Evolutionary conservation across 1,139 yeast genomes (phyloP).

Genomic region (Saccharomycopsis crataegensis): DNA sequence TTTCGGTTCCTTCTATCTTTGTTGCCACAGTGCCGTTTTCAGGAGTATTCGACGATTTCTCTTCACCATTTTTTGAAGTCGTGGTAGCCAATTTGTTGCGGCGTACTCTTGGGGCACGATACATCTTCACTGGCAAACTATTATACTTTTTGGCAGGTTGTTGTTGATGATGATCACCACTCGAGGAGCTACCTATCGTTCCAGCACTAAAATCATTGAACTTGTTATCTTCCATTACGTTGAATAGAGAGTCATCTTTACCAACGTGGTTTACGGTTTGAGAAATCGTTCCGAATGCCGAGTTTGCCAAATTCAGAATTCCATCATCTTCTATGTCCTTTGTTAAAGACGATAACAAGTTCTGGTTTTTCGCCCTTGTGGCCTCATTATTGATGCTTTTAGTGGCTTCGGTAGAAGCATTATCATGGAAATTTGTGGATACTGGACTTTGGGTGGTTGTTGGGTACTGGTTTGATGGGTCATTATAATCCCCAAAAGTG

Average conservation of each 20-base stretch:
- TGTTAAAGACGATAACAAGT: constrained; percentile 28
- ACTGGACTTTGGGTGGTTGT: background rate
- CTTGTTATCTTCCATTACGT: constrained; percentile 11
- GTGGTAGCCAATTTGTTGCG: constrained; percentile 19
- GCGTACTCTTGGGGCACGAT: constrained; percentile 40
- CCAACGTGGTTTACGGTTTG: background rate
- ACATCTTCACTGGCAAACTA: constrained; percentile 29
- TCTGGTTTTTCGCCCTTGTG: constrained; percentile 22
- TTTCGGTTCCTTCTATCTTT: constrained; percentile 18
- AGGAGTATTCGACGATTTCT: background rate
- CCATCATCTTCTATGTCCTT: constrained; percentile 20
- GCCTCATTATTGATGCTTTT: constrained; percentile 8
- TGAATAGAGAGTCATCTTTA: constrained; percentile 25
- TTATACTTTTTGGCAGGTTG: constrained; percentile 31
- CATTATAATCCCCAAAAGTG: constrained; percentile 9
- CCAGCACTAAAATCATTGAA: constrained; percentile 7
- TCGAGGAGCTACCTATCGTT: background rate
- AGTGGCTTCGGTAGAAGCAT: constrained; percentile 14
- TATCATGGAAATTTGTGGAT: background rate
- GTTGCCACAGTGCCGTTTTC: constrained; percentile 7
- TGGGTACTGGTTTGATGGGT: background rate
- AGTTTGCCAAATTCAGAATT: too few relatives aligned
- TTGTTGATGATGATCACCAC: constrained; percentile 9
- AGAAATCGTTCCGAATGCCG: background rate
- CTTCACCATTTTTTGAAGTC: constrained; percentile 28